Evolutionary conservation across 805 yeast species (phyloP), one percentile per base, ranked within the genome.

Genomic region (Myxozyma lipomycoides): DNA sequence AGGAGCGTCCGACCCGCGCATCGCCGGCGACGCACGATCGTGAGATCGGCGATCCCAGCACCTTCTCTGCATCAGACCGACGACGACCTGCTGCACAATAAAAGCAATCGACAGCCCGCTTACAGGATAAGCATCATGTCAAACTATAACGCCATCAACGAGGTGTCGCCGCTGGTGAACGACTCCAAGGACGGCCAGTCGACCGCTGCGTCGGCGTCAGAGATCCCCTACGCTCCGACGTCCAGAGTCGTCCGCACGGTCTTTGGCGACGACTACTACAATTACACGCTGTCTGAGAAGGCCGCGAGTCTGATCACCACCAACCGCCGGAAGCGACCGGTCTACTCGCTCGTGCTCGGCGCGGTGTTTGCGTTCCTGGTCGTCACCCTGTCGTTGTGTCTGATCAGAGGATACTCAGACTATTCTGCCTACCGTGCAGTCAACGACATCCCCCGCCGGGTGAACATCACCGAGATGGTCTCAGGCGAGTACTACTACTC

Each of bases 271-370:
- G 54, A 49, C 37, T 50, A 50, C 47, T 24, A 32, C 18, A 22
- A 34, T 43, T 48, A 48, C 48, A 32, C 56, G 26, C 21, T 54
- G 25, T 23, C 51, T 9, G 59, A 55, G 48, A 55, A 55, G 51
- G 56, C 58, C 43, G 59, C 56, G n/a, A 15, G 46, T 42, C 39
- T 51, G 38, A 39, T 55, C 46, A 55, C 56, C 19, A 52, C 55
- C 35, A 52, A 48, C 56, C 51, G 59, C 26, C 50, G 52, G 40
- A 52, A 52, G 48, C 57, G 59, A 22, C 59, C 59, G 9, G 49
- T 55, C 18, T 52, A 44, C 41, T 48, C 56, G 40, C 43, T 55
- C 35, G 28, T 48, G 25, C 51, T 55, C 25, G 55, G 55, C 41
- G 40, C 42, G 18, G 18, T 55, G 41, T 55, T 55, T 26, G 49